phyloP scores from a whole-genome alignment of 2,329 filamentous ascomycete species.

The Mycocentrospora acerina region DNA sequence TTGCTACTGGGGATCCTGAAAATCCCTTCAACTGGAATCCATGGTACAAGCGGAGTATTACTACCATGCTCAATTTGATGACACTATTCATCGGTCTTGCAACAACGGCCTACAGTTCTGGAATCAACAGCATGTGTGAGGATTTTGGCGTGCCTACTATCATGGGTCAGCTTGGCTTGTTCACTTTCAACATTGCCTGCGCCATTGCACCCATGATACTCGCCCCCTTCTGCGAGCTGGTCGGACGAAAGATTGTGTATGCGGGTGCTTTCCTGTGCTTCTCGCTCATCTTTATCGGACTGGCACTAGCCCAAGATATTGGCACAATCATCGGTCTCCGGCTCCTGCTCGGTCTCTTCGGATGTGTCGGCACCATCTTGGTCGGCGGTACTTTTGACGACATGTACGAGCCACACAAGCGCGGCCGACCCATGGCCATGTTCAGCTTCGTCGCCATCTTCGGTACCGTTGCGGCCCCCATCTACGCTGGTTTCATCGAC shows the following conservation, averaged over 20 bases:
- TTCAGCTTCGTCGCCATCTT: constrained; percentile 31
- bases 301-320: constrained; percentile 25
- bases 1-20: constrained; percentile 26
- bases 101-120: constrained; percentile 29
- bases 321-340: constrained; percentile 29
- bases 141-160: constrained; percentile 26
- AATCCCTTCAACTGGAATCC: constrained; percentile 33
- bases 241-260: constrained; percentile 29
- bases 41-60: constrained; percentile 31
- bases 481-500: constrained; percentile 58
- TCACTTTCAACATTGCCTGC: constrained; percentile 30
- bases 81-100: constrained; percentile 30
- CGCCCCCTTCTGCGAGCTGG: constrained; percentile 29
- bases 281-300: constrained; percentile 28
- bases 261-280: constrained; percentile 27
- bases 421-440: constrained; percentile 32
- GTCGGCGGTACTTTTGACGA: constrained; percentile 32
- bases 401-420: constrained; percentile 30
- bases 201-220: constrained; percentile 30
- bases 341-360: constrained; percentile 28
- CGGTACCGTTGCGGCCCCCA: constrained; percentile 55
- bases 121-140: constrained; percentile 29
- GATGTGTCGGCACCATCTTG: constrained; percentile 30
- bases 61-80: constrained; percentile 31
- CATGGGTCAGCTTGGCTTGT: constrained; percentile 26